These are phyloP conservation scores for Thelonectria discophora DNA, from an alignment of 2,329 filamentous ascomycete genomes.

Conservation along the genomic window DNA sequence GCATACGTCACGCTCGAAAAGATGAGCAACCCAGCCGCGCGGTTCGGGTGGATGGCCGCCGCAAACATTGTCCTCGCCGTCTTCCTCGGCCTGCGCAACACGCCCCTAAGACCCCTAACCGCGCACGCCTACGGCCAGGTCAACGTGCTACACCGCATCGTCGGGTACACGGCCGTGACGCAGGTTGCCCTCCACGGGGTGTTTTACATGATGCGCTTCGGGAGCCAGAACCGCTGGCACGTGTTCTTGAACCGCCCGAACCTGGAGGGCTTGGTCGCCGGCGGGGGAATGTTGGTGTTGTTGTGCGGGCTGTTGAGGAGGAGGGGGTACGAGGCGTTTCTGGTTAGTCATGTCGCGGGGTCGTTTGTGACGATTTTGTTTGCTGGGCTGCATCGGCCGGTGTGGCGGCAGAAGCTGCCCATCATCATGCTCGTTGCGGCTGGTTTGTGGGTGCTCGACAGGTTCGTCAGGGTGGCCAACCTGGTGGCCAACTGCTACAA, in stretches of 20 bases:
- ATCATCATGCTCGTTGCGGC: conserved; percentile 51
- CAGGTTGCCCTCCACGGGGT: conserved; percentile 50
- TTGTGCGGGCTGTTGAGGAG: conserved; percentile 46
- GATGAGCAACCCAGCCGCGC: conserved; percentile 26
- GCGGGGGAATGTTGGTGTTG: conserved; percentile 50
- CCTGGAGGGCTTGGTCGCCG: conserved; percentile 38
- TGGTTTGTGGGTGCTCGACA: conserved; percentile 55
- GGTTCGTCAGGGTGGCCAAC: conserved; percentile 48
- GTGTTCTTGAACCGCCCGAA: conserved; percentile 22
- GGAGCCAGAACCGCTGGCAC: conserved; percentile 23
- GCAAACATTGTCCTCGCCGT: conserved; percentile 53
- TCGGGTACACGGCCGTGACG: conserved; percentile 53
- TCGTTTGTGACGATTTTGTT: conserved; percentile 53
- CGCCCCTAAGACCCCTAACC: conserved; percentile 50
- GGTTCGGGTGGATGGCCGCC: conserved; percentile 50
- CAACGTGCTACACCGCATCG: conserved; percentile 57
- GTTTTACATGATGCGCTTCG: conserved; percentile 47
- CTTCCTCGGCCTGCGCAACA: conserved; percentile 59
- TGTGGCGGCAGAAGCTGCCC: conserved; percentile 48
- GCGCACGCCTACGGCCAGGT: conserved; percentile 53
- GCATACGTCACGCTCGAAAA: not conserved
- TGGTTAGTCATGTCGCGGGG: conserved; percentile 53
- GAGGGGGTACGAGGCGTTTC: conserved; percentile 59
- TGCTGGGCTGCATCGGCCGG: conserved; percentile 55
- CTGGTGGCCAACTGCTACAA: conserved; percentile 9